Percentiles rank a stretch among this genome's conserved stretches.
Evolutionary conservation across 768 basidiomycete genomes (phyloP).

Genomic region (Lentinus tigrinus): DNA sequence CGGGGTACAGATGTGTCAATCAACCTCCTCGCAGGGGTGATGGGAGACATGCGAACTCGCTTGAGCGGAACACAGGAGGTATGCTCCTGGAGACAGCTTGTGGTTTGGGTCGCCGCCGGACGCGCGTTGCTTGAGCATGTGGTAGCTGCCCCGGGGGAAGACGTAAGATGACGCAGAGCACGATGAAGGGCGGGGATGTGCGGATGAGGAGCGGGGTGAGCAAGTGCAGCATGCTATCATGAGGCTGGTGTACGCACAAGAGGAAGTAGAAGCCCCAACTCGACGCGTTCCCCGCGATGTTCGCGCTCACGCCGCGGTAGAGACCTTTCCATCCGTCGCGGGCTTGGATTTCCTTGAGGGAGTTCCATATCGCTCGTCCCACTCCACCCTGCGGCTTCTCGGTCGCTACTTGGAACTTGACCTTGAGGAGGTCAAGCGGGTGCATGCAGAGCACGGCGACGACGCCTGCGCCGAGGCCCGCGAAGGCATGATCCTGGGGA

Average conservation of each 20-base stretch:
- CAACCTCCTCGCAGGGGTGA: constrained; percentile 8
- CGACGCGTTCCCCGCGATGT: constrained; percentile 91
- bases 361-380: constrained; percentile 73
- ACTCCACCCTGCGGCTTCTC: constrained; percentile 56
- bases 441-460: constrained; percentile 95
- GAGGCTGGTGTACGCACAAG: constrained; percentile 61
- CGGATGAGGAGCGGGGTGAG: too few species aligned
- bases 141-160: constrained; percentile 60
- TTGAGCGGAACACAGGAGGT: constrained; percentile 89
- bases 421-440: constrained; percentile 93
- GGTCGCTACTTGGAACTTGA: constrained; percentile 89
- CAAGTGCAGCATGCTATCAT: background rate
- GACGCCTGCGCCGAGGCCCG: constrained; percentile 90
- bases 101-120: constrained; percentile 63
- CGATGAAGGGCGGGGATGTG: background rate
- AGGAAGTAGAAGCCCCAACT: constrained; percentile 99
- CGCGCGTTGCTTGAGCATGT: constrained; percentile 85
- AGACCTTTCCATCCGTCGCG: constrained; percentile 80
- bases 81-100: constrained; percentile 71
- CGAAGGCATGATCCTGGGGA: constrained; percentile 87
- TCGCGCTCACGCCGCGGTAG: constrained; percentile 87
- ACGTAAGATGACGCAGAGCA: background rate
- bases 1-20: constrained; percentile 7
- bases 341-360: constrained; percentile 70
- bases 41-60: constrained; percentile 72